Conservation (phyloP, 2,329 filamentous ascomycete genomes). For the Penicillium sp. region DNA sequence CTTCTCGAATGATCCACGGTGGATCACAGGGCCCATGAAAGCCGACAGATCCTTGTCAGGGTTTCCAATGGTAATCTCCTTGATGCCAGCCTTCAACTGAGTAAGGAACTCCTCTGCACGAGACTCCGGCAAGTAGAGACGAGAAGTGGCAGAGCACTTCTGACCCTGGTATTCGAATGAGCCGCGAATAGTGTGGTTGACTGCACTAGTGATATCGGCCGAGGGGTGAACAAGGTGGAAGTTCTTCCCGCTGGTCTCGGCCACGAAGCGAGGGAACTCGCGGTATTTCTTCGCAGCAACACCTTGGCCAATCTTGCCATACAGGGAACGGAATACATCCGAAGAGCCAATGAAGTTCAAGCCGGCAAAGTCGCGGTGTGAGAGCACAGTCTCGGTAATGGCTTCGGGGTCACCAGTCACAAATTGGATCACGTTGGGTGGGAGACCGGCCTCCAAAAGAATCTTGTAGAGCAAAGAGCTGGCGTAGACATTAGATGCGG, state of each 20-base stretch:
- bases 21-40: slow-evolving; percentile 78
- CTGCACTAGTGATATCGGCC: slow-evolving; percentile 68
- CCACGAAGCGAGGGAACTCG: slow-evolving; percentile 75
- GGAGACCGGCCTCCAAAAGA: slow-evolving; percentile 81
- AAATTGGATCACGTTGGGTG: slow-evolving; percentile 82
- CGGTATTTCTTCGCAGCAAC: slow-evolving; percentile 69
- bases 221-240: slow-evolving; percentile 71
- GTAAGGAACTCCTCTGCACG: slow-evolving; percentile 62
- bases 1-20: slow-evolving; percentile 68
- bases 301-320: slow-evolving; percentile 69
- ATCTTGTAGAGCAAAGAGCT: slow-evolving; percentile 86
- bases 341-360: slow-evolving; percentile 90
- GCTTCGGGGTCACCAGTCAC: slow-evolving; percentile 77
- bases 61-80: slow-evolving; percentile 58
- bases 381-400: slow-evolving; percentile 66
- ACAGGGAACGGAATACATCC: slow-evolving; percentile 78
- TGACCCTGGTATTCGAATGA: slow-evolving; percentile 85
- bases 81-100: slow-evolving; percentile 55
- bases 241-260: slow-evolving; percentile 86
- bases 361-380: slow-evolving; percentile 69
- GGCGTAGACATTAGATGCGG: slow-evolving; percentile 71
- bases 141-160: slow-evolving; percentile 75
- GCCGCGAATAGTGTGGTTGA: slow-evolving; percentile 68
- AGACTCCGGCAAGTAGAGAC: slow-evolving; percentile 66
- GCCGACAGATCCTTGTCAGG: slow-evolving; percentile 41